Evolutionary conservation across 164 flowering plant genomes (phyloP).

Genomic region (Nymphaea colorata): DNA sequence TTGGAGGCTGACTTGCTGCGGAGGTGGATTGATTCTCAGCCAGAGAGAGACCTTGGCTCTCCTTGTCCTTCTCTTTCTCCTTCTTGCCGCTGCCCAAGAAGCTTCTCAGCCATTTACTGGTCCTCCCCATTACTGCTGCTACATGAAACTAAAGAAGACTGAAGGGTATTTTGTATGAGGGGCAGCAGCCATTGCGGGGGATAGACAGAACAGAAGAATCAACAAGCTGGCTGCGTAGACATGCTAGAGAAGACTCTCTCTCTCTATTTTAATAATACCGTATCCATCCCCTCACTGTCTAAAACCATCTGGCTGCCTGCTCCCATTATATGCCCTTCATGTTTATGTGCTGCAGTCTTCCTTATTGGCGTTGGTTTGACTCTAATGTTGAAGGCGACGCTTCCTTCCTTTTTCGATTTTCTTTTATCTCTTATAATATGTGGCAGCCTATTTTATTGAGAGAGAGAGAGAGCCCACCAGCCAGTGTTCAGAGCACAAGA

Average conservation of each 20-base stretch:
- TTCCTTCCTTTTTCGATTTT: neutral
- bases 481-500: neutral
- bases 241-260: neutral
- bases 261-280: neutral
- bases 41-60: constrained; percentile 11
- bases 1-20: constrained; percentile 35
- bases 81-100: constrained; percentile 42
- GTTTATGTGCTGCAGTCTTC: neutral
- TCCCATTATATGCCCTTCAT: neutral
- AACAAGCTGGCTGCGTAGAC: no score
- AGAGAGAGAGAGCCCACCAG: neutral
- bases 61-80: constrained; percentile 19
- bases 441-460: neutral
- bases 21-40: constrained; percentile 36
- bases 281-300: neutral
- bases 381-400: neutral
- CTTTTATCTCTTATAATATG: neutral
- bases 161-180: neutral
- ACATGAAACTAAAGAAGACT: no score
- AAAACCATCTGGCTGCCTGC: neutral
- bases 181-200: neutral
- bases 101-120: constrained; percentile 56
- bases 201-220: no score
- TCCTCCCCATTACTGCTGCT: constrained; percentile 44
- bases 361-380: neutral